Conservation (phyloP, 1,284 basidiomycete species). For the Neonothopanus nambi region DNA sequence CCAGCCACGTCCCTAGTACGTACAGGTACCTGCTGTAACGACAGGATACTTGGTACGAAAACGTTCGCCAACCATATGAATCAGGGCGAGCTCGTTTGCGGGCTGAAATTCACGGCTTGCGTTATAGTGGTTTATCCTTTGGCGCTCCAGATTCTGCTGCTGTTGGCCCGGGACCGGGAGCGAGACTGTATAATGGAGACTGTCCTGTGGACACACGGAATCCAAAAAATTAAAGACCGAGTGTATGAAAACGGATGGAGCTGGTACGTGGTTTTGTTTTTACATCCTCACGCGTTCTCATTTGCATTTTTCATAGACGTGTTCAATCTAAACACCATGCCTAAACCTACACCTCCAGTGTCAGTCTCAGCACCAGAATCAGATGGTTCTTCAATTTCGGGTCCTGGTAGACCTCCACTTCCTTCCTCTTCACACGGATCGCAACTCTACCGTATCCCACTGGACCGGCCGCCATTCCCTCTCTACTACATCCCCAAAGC, state of each 20-base stretch:
- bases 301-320: conserved; percentile 23
- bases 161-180: conserved; percentile 28
- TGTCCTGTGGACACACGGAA: conserved; percentile 24
- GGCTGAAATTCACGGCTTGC: conserved; percentile 56
- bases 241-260: conserved; percentile 38
- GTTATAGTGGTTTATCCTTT: conserved; percentile 26
- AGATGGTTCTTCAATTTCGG: conserved; percentile 29
- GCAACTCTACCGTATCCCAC: conserved; percentile 30
- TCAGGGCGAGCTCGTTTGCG: conserved; percentile 63
- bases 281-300: conserved; percentile 13
- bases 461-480: conserved; percentile 22
- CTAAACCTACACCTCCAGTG: conserved; percentile 20
- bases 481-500: conserved; percentile 11
- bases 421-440: conserved; percentile 30
- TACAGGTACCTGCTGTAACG: too few relatives aligned
- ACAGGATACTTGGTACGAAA: conserved; percentile 58
- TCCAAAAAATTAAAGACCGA: conserved; percentile 38
- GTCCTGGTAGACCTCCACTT: conserved; percentile 37
- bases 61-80: conserved; percentile 59
- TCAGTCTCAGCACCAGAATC: conserved; percentile 9
- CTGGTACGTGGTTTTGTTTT: conserved; percentile 32
- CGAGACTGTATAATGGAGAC: conserved; percentile 21
- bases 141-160: conserved; percentile 24
- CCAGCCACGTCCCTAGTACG: too few relatives aligned
- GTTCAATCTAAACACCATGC: conserved; percentile 17